Conservation (phyloP, 192 early-diverging fungal genomes). For the Fimicolochytrium jonesii region DNA sequence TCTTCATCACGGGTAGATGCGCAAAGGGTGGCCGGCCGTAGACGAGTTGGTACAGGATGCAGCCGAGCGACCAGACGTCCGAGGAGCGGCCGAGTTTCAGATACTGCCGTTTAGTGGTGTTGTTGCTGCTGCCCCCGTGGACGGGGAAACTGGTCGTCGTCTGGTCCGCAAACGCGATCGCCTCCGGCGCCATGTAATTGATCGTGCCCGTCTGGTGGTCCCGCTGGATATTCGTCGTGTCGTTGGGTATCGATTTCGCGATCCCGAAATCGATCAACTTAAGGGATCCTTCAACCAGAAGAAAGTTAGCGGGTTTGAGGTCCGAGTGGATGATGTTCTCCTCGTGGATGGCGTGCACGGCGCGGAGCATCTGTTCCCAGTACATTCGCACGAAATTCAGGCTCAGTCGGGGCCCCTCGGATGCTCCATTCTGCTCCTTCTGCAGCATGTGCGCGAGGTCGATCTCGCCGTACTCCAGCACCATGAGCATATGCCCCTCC, state of each 20-base stretch:
- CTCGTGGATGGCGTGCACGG: conserved; percentile 83
- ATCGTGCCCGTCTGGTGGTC: conserved; percentile 79
- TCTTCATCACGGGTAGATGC: conserved; percentile 59
- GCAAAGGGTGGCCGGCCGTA: conserved; percentile 83
- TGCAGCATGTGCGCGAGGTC: conserved; percentile 63
- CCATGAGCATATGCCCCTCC: conserved; percentile 65
- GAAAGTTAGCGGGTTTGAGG: conserved; percentile 95
- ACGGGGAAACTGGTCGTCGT: no score
- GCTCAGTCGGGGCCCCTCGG: conserved; percentile 47
- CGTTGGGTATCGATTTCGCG: conserved; percentile 88
- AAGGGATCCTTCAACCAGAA: conserved; percentile 76
- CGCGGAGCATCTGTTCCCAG: conserved; percentile 83
- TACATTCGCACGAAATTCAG: conserved; percentile 75
- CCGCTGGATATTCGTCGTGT: conserved; percentile 89
- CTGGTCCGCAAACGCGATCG: conserved; percentile 50
- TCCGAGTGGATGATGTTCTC: conserved; percentile 88
- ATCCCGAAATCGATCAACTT: conserved; percentile 99
- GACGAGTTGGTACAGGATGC: conserved; percentile 89
- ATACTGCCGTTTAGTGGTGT: conserved; percentile 24
- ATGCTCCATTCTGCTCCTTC: conserved; percentile 35
- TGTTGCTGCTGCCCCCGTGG: not conserved
- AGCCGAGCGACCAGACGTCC: conserved; percentile 90
- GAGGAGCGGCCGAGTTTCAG: conserved; percentile 66
- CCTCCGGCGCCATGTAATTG: conserved; percentile 96
- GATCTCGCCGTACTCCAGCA: conserved; percentile 89